A percentile compares a stretch with the other conserved stretches of the same genome.
phyloP scores from a whole-genome alignment of 441 rosid genomes.

The Gossypium armourianum region DNA sequence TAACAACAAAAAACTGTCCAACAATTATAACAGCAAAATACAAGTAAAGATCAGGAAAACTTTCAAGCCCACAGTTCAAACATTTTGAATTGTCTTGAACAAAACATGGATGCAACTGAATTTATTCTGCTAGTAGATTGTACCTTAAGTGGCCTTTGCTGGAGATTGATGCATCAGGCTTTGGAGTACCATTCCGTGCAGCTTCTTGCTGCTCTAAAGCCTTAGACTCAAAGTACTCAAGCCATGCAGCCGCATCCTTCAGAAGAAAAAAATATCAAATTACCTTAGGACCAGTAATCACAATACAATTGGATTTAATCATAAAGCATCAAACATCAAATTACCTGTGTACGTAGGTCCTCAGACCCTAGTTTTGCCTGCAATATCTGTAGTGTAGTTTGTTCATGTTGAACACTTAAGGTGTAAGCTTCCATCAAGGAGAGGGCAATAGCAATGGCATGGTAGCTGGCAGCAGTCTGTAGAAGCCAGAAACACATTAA shows the following conservation, averaged over 20 bases:
- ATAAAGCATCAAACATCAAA: conserved; percentile 1
- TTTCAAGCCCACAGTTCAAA: not conserved
- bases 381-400: conserved; percentile 66
- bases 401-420: conserved; percentile 72
- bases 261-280: conserved; percentile 11
- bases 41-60: conserved; percentile 6
- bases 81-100: not conserved
- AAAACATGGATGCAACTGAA: not conserved
- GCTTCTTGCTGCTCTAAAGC: conserved; percentile 80
- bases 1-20: not conserved
- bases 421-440: conserved; percentile 67
- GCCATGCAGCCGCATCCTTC: conserved; percentile 84
- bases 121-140: conserved; percentile 1
- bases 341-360: conserved; percentile 66
- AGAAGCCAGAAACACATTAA: conserved; percentile 22
- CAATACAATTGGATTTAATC: conserved; percentile 4
- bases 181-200: conserved; percentile 73
- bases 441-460: conserved; percentile 78
- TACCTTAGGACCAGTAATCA: conserved; percentile 9
- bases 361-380: conserved; percentile 69
- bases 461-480: conserved; percentile 80
- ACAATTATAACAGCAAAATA: not conserved
- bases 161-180: conserved; percentile 72
- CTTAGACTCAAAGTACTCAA: conserved; percentile 71
- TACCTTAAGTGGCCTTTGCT: conserved; percentile 80